phyloP scores from a whole-genome alignment of 1,139 yeast species.

The Chernovozyma aurita region DNA sequence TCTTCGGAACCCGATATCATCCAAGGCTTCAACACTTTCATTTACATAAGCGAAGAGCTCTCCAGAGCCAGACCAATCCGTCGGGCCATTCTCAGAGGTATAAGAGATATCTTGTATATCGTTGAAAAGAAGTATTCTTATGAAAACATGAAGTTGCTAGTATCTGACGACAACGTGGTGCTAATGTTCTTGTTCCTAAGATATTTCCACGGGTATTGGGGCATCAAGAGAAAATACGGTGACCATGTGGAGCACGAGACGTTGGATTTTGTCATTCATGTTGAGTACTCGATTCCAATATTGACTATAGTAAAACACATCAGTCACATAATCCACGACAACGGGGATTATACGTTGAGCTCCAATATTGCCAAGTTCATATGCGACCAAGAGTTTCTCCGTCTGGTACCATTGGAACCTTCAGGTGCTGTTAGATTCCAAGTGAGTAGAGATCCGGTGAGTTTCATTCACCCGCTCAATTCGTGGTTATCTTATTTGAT shows the following conservation, averaged over 20 bases:
- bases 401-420: slow-evolving; percentile 16
- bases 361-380: slow-evolving; percentile 11
- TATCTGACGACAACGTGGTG: slow-evolving; percentile 27
- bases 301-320: slow-evolving; percentile 36
- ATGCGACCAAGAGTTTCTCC: slow-evolving; percentile 3
- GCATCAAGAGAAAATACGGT: slow-evolving; percentile 55
- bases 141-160: slow-evolving; percentile 20
- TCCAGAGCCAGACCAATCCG: slow-evolving; percentile 13
- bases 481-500: slow-evolving; percentile 45
- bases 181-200: slow-evolving; percentile 34
- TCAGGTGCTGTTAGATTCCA: slow-evolving; percentile 35
- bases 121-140: slow-evolving; percentile 28
- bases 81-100: slow-evolving; percentile 28
- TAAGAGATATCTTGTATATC: slow-evolving; percentile 43
- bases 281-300: slow-evolving; percentile 44
- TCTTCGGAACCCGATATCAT: slow-evolving; percentile 23
- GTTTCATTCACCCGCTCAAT: slow-evolving; percentile 59
- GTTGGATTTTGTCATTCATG: slow-evolving; percentile 44
- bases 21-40: slow-evolving; percentile 26
- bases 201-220: slow-evolving; percentile 55
- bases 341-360: slow-evolving; percentile 13
- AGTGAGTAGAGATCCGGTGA: slow-evolving; percentile 46
- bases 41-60: background rate
- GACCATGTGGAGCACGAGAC: slow-evolving; percentile 63
- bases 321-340: slow-evolving; percentile 28